A percentile compares a stretch with the other conserved stretches of the same genome.
These are phyloP conservation scores for Saksenaea vasiformis DNA, from an alignment of 371 early-diverging fungal species.

Conservation along the genomic window DNA sequence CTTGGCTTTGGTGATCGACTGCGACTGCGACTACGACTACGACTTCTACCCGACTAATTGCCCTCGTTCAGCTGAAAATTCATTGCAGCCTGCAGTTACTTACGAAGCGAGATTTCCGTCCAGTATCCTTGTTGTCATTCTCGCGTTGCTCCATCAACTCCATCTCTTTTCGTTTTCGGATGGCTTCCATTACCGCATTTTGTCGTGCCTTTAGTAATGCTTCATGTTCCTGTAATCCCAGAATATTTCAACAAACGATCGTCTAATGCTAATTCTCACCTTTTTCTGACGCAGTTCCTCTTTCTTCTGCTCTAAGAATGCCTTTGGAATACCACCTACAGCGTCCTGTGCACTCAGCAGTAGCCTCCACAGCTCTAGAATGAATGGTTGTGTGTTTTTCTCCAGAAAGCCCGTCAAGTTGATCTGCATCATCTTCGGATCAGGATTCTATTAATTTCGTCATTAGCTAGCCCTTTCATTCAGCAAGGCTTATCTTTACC, in stretches of 20 bases:
- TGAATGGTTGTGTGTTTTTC: constrained; percentile 76
- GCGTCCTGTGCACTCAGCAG: constrained; percentile 87
- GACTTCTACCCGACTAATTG: constrained; percentile 12
- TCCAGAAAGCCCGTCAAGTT: constrained; percentile 95
- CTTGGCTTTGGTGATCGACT: constrained; percentile 10
- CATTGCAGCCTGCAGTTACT: background rate
- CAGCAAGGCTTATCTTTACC: constrained; percentile 36
- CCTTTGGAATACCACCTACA: constrained; percentile 83
- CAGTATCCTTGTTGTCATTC: constrained; percentile 10
- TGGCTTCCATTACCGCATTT: constrained; percentile 45
- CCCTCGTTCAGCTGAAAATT: background rate
- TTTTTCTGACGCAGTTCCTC: constrained; percentile 66
- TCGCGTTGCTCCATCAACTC: constrained; percentile 24
- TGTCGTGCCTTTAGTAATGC: constrained; percentile 30
- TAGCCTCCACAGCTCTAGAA: constrained; percentile 88
- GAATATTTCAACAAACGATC: background rate
- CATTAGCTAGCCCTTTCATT: background rate
- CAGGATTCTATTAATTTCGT: constrained; percentile 56
- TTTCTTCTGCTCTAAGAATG: constrained; percentile 84
- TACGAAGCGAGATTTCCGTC: constrained; percentile 29
- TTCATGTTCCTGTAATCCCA: constrained; percentile 18
- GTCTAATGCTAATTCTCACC: constrained; percentile 15
- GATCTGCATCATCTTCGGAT: constrained; percentile 91
- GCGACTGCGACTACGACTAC: constrained; percentile 8
- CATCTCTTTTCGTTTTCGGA: constrained; percentile 31